A percentile compares a stretch with the other conserved stretches of the same genome.
phyloP scores from a whole-genome alignment of 1,139 yeast genomes.

The Candida sp. region DNA sequence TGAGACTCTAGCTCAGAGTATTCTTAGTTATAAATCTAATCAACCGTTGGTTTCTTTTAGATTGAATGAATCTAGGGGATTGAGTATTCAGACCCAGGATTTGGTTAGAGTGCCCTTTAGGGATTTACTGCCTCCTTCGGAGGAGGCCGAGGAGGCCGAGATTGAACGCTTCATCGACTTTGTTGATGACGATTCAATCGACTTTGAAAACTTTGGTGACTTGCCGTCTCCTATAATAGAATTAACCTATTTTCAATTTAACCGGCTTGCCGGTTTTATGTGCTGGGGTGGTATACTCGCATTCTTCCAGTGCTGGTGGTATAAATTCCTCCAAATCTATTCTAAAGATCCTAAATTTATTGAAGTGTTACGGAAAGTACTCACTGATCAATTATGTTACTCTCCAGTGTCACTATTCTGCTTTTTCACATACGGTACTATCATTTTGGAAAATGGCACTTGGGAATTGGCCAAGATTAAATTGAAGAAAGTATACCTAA shows the following conservation, averaged over 20 bases:
- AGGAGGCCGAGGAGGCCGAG: conserved; percentile 20
- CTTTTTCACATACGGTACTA: conserved; percentile 82
- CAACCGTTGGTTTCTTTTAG: conserved; percentile 21
- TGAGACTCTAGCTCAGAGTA: conserved; percentile 83
- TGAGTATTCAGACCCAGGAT: background rate
- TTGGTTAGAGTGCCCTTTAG: background rate
- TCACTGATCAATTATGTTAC: conserved; percentile 85
- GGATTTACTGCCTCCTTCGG: background rate
- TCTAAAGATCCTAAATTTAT: conserved; percentile 79
- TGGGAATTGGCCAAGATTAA: conserved; percentile 61
- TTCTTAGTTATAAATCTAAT: conserved; percentile 33
- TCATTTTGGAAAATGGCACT: conserved; percentile 74
- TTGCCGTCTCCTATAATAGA: conserved; percentile 4
- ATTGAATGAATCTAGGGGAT: conserved; percentile 12
- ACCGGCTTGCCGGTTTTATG: conserved; percentile 76
- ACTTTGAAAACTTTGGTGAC: conserved; percentile 4
- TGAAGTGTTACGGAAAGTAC: conserved; percentile 79
- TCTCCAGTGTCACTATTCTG: conserved; percentile 82
- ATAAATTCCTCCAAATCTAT: conserved; percentile 76
- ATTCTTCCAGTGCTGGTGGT: conserved; percentile 88
- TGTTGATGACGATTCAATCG: conserved; percentile 22
- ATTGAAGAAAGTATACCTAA: conserved; percentile 62
- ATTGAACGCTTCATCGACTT: conserved; percentile 36
- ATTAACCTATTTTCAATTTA: conserved; percentile 54
- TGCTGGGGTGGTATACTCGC: conserved; percentile 86